Evolutionary conservation across 495 filamentous ascomycete genomes (phyloP), one percentile per base, ranked within the genome.

Genomic region (Tuber calosporum): DNA sequence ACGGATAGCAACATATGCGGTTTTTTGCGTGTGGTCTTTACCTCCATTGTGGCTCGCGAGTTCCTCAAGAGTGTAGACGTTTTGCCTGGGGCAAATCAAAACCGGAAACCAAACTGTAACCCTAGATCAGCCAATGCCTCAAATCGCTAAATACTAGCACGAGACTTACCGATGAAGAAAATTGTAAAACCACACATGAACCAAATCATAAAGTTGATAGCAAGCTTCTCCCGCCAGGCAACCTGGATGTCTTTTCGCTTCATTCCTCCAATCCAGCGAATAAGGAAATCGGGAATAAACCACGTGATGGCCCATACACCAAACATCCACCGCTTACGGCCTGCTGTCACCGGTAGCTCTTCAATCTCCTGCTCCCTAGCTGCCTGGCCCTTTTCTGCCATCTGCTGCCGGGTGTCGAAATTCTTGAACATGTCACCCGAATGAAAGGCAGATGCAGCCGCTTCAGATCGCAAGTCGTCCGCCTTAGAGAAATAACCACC

Each of bases 171-270:
- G 41, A 81, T 45, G 86, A 99, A 92, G 86, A 98, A 99, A 67
- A 91, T 86, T 4, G 92, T 88, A 76, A 91, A 84, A 67, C 84
- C 84, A 83, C 95, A 98, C 79, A 86, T 86, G 74, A 94, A 87
- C 95, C 95, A 99, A 81, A 99, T 99, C 83, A 98, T 87, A 77
- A 98, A 83, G 85, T 99, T 99, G 87, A 99, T 99, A 43, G 95
- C 95, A 72, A 98, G 83, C 86, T 99, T 99, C 82, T 99, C 95
- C 74, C 95, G 88, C 95, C 95, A 99, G 4, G 95, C 95, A 75
- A 90, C 86, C 66, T 93, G 91, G n/a, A 99, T 88, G 80, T 99
- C 95, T 82, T 94, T 94, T 67, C 95, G 90, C 77, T 90, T 89
- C 90, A 97, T 97, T 22, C 92, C 87, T 22, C 94, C 94, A 71